Percentiles rank a stretch among this genome's conserved stretches.
Conservation (phyloP, 2,329 filamentous ascomycete genomes). For the Aspergillus sp. region DNA sequence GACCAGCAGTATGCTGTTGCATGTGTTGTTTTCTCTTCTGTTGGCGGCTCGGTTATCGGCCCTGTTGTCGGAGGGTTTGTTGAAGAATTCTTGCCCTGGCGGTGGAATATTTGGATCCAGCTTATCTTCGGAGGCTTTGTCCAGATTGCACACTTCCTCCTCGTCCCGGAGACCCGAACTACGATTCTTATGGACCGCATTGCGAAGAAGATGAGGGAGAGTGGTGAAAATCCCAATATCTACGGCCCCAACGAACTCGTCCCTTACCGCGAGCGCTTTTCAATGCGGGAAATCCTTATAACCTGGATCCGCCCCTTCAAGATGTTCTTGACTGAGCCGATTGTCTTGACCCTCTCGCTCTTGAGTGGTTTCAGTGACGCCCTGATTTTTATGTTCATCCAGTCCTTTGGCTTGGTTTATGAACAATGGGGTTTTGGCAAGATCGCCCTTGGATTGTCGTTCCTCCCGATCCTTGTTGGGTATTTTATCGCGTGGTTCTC, state of each 20-base stretch:
- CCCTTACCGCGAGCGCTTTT: slow-evolving; percentile 60
- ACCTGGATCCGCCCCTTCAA: slow-evolving; percentile 63
- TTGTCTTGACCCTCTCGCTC: slow-evolving; percentile 61
- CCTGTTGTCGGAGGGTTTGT: slow-evolving; percentile 78
- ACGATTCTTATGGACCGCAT: slow-evolving; percentile 77
- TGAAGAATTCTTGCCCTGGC: slow-evolving; percentile 66
- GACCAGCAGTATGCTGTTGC: slow-evolving; percentile 73
- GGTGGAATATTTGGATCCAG: slow-evolving; percentile 82
- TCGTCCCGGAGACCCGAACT: slow-evolving; percentile 75
- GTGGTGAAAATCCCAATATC: slow-evolving; percentile 58
- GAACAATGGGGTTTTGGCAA: slow-evolving; percentile 58
- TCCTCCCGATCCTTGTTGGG: slow-evolving; percentile 57
- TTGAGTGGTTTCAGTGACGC: slow-evolving; percentile 65
- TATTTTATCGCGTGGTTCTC: slow-evolving; percentile 61
- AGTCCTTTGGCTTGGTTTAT: slow-evolving; percentile 62
- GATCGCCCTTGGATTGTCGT: slow-evolving; percentile 50
- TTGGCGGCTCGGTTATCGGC: slow-evolving; percentile 73
- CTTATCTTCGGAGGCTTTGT: slow-evolving; percentile 73
- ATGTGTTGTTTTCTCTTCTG: slow-evolving; percentile 75
- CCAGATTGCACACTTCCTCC: slow-evolving; percentile 65
- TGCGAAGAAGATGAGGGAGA: slow-evolving; percentile 70
- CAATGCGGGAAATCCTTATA: slow-evolving; percentile 55
- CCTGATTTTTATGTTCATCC: slow-evolving; percentile 66
- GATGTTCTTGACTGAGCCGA: slow-evolving; percentile 66
- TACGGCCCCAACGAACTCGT: slow-evolving; percentile 72